A percentile compares a stretch with the other conserved stretches of the same genome.
Conservation (phyloP, 2,329 filamentous ascomycete genomes). For the Aspergillus pseudoglaucus region DNA sequence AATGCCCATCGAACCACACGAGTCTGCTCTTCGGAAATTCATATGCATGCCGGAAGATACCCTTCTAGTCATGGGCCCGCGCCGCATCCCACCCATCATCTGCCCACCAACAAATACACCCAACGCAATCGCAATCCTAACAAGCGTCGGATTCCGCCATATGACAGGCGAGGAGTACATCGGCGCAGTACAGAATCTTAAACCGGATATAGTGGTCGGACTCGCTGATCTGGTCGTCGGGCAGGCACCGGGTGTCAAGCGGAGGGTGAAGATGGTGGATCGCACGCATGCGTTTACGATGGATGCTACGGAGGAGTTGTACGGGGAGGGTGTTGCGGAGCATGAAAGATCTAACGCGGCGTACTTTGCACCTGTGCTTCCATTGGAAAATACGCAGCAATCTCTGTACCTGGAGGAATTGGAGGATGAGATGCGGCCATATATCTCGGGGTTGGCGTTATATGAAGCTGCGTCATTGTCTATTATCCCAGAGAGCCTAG, state of each 20-base stretch:
- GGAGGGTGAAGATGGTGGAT: conserved; percentile 75
- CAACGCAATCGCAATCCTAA: conserved; percentile 67
- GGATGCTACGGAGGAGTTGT: conserved; percentile 52
- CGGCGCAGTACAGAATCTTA: conserved; percentile 56
- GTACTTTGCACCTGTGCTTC: conserved; percentile 63
- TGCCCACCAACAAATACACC: conserved; percentile 64
- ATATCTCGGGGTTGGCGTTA: conserved; percentile 65
- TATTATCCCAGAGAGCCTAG: conserved; percentile 58
- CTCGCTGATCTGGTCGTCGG: conserved; percentile 66
- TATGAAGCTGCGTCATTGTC: conserved; percentile 67
- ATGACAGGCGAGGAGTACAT: conserved; percentile 65
- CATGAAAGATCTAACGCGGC: conserved; percentile 36
- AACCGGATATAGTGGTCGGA: conserved; percentile 73
- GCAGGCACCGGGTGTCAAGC: conserved; percentile 58
- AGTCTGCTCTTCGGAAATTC: conserved; percentile 66
- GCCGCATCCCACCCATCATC: conserved; percentile 68
- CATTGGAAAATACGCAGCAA: conserved; percentile 68
- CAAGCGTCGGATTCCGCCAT: conserved; percentile 75
- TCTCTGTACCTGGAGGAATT: conserved; percentile 72
- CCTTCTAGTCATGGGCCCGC: conserved; percentile 66
- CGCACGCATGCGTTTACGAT: conserved; percentile 77
- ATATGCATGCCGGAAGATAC: conserved; percentile 62
- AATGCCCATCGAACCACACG: conserved; percentile 36
- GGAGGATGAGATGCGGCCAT: conserved; percentile 53
- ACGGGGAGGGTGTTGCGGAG: conserved; percentile 25